phyloP scores from a whole-genome alignment of 345 rosid species.

The Pugionium cornutum region DNA sequence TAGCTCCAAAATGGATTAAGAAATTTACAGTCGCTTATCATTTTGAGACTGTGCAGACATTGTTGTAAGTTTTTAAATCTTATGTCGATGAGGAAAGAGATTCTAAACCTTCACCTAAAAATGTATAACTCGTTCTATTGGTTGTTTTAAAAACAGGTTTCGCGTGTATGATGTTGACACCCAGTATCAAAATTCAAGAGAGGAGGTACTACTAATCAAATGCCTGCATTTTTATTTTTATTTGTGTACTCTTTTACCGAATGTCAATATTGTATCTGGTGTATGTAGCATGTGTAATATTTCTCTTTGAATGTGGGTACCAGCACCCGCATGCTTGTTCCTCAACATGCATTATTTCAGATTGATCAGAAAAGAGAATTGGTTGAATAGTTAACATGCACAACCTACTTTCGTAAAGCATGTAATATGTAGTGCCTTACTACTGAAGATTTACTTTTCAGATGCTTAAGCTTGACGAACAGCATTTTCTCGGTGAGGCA shows the following conservation, averaged over 20 bases:
- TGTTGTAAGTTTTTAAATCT: constrained; percentile 53
- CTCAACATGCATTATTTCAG: constrained; percentile 2
- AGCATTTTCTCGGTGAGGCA: constrained; percentile 81
- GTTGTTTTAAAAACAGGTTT: constrained; percentile 49
- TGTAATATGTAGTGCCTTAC: constrained; percentile 15
- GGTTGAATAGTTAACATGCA: not conserved
- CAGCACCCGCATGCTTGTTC: constrained; percentile 3
- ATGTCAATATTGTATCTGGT: not conserved
- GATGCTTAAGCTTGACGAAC: constrained; percentile 61
- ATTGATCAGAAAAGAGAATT: not conserved
- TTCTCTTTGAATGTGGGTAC: constrained; percentile 2
- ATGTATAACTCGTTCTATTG: constrained; percentile 6
- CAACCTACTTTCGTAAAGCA: not conserved
- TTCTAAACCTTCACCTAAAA: constrained; percentile 1
- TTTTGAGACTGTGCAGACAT: constrained; percentile 73
- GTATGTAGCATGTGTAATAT: not conserved
- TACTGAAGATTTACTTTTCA: constrained; percentile 39
- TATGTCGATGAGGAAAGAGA: constrained; percentile 1
- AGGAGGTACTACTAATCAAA: constrained; percentile 52
- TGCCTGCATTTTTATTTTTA: constrained; percentile 11
- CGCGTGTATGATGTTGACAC: constrained; percentile 80
- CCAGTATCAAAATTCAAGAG: constrained; percentile 55
- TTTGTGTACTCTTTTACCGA: not conserved
- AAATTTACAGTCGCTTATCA: constrained; percentile 66
- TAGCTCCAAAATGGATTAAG: constrained; percentile 77